Evolutionary conservation across 2,329 filamentous ascomycete genomes (phyloP).

Genomic region (Plectosphaerella cucumerina): DNA sequence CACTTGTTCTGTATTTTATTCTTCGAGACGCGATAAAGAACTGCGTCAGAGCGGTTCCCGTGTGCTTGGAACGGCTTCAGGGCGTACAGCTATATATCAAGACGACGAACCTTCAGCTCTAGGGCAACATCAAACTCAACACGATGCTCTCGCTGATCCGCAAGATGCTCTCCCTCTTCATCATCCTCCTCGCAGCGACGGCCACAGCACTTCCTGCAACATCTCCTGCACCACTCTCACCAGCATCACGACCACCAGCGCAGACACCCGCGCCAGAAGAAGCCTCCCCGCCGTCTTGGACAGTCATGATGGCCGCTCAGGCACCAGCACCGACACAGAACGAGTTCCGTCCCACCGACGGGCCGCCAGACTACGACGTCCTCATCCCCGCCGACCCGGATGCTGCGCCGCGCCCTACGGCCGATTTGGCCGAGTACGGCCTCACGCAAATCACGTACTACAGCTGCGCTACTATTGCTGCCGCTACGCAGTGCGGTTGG

Average conservation of each 20-base stretch:
- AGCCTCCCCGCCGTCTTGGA: not conserved
- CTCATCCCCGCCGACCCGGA: slow-evolving; percentile 10
- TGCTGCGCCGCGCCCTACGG: slow-evolving; percentile 9
- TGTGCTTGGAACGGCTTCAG: not conserved
- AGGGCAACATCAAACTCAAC: not conserved
- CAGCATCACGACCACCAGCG: slow-evolving; percentile 2
- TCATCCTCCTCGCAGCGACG: slow-evolving; percentile 6
- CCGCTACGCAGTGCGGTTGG: slow-evolving; percentile 12
- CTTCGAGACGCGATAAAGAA: no score
- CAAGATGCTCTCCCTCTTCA: not conserved
- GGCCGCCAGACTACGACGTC: slow-evolving; percentile 12
- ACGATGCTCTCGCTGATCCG: not conserved
- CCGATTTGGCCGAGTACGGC: slow-evolving; percentile 12
- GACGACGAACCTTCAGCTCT: not conserved
- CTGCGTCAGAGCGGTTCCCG: no score
- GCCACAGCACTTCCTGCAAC: slow-evolving; percentile 5
- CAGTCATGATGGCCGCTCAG: not conserved
- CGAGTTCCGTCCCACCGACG: slow-evolving; percentile 1
- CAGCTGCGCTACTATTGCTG: slow-evolving; percentile 8
- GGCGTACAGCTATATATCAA: not conserved
- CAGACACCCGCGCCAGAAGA: not conserved
- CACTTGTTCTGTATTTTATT: not conserved
- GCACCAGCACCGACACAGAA: not conserved
- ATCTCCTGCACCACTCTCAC: not conserved
- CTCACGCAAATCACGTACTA: slow-evolving; percentile 12